Conservation (phyloP, 805 yeast genomes). For the Lachancea waltii region DNA sequence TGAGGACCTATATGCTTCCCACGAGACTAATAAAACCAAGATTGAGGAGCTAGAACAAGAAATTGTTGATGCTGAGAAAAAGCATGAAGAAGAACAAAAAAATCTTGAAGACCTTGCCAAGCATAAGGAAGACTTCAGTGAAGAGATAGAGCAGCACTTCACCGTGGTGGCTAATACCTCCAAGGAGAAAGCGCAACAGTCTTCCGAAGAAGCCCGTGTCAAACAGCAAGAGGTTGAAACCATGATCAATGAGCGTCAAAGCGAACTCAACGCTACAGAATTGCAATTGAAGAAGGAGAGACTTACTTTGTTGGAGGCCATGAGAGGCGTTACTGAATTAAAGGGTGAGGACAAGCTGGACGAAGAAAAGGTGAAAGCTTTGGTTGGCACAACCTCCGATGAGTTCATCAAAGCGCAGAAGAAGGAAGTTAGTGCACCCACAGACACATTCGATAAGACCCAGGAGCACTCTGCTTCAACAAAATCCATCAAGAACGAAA, state of each 20-base stretch:
- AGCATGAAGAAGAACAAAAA: slow-evolving; percentile 29
- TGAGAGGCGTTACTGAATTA: slow-evolving; percentile 37
- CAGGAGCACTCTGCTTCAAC: slow-evolving; percentile 2
- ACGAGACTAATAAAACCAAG: slow-evolving; percentile 33
- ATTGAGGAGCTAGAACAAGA: slow-evolving; percentile 32
- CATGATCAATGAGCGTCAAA: slow-evolving; percentile 33
- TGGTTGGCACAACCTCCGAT: slow-evolving; percentile 29
- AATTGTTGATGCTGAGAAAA: slow-evolving; percentile 24
- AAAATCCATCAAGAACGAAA: slow-evolving; percentile 7
- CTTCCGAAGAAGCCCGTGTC: slow-evolving; percentile 31
- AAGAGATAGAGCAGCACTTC: slow-evolving; percentile 18
- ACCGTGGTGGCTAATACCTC: slow-evolving; percentile 29
- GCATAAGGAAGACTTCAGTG: slow-evolving; percentile 28
- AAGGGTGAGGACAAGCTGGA: slow-evolving; percentile 28
- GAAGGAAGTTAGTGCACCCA: slow-evolving; percentile 2
- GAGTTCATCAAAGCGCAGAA: slow-evolving; percentile 23
- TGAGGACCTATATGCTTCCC: slow-evolving; percentile 33
- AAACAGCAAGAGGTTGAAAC: slow-evolving; percentile 36
- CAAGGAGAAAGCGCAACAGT: slow-evolving; percentile 33
- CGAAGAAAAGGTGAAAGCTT: slow-evolving; percentile 28
- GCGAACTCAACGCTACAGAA: slow-evolving; percentile 32
- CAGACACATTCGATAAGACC: slow-evolving; percentile 7
- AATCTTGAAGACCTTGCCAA: slow-evolving; percentile 29
- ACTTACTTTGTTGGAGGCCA: slow-evolving; percentile 30
- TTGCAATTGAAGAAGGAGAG: slow-evolving; percentile 34